These are phyloP conservation scores for Bathelium albidoporum DNA, from an alignment of 495 filamentous ascomycete species.

Conservation along the genomic window DNA sequence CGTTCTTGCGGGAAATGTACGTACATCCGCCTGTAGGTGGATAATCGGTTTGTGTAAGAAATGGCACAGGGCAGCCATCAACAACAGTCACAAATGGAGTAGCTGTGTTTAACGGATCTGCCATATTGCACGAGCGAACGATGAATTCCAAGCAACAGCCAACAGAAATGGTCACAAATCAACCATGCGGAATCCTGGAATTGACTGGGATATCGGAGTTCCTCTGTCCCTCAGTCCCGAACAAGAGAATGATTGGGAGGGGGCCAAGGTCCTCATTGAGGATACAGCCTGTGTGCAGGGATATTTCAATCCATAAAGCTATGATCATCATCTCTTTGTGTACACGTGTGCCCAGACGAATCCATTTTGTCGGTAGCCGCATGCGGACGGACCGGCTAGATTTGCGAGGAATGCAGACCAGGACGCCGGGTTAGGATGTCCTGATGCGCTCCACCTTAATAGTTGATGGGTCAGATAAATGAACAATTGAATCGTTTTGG, in stretches of 20 bases:
- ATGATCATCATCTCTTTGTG: too few species aligned
- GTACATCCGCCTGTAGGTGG: conserved; percentile 23
- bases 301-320: too few species aligned
- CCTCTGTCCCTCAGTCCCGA: background rate
- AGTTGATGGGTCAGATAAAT: too few species aligned
- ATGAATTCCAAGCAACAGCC: background rate
- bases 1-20: background rate
- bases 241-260: background rate
- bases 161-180: background rate
- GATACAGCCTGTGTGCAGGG: background rate
- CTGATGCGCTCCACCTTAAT: too few species aligned
- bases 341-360: background rate
- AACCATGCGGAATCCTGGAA: background rate
- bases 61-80: conserved; percentile 20
- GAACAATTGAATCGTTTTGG: too few species aligned
- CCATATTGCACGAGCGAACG: background rate
- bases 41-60: conserved; percentile 20
- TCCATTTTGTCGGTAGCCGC: background rate
- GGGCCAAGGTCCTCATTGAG: background rate
- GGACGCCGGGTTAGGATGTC: too few species aligned
- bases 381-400: background rate
- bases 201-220: background rate
- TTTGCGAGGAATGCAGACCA: background rate
- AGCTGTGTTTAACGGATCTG: background rate
- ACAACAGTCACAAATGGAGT: conserved; percentile 4